These are phyloP conservation scores for Luffa aegyptiaca DNA, from an alignment of 306 rosid species.

Conservation along the genomic window DNA sequence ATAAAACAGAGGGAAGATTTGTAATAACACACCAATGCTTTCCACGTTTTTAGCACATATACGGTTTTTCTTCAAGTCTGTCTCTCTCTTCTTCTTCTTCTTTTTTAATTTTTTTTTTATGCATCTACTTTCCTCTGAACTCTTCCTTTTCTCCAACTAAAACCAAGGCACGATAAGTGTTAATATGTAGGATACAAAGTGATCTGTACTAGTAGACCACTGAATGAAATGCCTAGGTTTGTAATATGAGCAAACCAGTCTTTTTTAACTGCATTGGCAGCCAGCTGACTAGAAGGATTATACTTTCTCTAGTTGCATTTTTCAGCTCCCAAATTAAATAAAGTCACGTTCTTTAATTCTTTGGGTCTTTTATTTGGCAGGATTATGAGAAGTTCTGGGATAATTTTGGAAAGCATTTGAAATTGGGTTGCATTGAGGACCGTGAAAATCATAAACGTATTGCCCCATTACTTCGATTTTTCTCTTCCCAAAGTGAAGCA, in stretches of 20 bases:
- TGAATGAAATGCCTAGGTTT: background rate
- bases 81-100: background rate
- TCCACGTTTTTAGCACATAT: background rate
- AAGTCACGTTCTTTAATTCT: background rate
- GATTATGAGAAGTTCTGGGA: slow-evolving; percentile 95
- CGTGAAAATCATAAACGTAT: slow-evolving; percentile 93
- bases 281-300: background rate
- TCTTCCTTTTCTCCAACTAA: background rate
- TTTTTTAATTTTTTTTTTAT: too few species aligned
- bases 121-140: background rate
- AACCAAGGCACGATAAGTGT: background rate
- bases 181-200: background rate
- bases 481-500: slow-evolving; percentile 84
- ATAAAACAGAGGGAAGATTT: background rate
- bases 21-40: background rate
- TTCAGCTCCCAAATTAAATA: background rate
- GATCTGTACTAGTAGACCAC: background rate
- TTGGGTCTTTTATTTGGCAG: slow-evolving; percentile 30
- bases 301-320: background rate
- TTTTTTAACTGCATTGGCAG: background rate
- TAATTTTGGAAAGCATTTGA: slow-evolving; percentile 83
- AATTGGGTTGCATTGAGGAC: slow-evolving; percentile 97
- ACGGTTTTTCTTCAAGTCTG: background rate
- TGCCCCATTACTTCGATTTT: slow-evolving; percentile 90
- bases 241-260: background rate